Percentiles rank a stretch among this genome's conserved stretches.
Evolutionary conservation across 2,329 filamentous ascomycete species (phyloP).

Genomic region (Aspergillus thermomutatus): DNA sequence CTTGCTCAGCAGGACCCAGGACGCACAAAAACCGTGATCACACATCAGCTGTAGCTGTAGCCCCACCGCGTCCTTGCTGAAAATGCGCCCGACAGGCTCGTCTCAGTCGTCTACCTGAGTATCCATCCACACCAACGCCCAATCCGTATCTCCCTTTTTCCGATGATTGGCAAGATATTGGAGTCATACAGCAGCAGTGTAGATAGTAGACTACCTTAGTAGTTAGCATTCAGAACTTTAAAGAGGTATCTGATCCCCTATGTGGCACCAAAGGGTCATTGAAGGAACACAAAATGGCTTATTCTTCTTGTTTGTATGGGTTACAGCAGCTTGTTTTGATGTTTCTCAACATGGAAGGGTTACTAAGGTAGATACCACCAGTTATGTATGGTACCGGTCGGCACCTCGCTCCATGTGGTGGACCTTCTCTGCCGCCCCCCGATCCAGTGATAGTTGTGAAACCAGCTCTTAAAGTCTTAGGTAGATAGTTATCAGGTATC

Average conservation of each 20-base stretch:
- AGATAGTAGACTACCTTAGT: neutral
- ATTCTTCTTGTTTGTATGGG: neutral
- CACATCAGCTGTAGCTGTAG: slow-evolving; percentile 6
- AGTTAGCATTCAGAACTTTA: neutral
- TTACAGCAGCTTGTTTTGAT: slow-evolving; percentile 13
- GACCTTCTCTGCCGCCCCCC: slow-evolving; percentile 9
- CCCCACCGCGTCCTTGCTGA: slow-evolving; percentile 11
- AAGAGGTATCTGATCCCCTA: neutral
- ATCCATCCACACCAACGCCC: neutral
- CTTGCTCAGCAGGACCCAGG: neutral
- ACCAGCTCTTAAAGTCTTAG: no score
- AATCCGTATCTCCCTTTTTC: neutral
- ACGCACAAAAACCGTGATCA: slow-evolving; percentile 1
- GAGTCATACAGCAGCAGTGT: neutral
- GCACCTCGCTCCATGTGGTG: neutral
- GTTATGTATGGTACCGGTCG: slow-evolving; percentile 4
- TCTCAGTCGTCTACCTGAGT: neutral
- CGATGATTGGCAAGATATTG: neutral
- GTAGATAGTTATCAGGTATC: no score
- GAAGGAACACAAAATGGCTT: neutral
- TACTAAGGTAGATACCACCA: slow-evolving; percentile 9
- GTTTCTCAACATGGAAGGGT: slow-evolving; percentile 18
- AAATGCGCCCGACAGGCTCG: slow-evolving; percentile 7
- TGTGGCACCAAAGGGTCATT: neutral
- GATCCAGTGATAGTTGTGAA: neutral